Percentiles rank a stretch among this genome's conserved stretches.
Conservation (phyloP, 2,329 filamentous ascomycete genomes). For the Mycocentrospora acerina region DNA sequence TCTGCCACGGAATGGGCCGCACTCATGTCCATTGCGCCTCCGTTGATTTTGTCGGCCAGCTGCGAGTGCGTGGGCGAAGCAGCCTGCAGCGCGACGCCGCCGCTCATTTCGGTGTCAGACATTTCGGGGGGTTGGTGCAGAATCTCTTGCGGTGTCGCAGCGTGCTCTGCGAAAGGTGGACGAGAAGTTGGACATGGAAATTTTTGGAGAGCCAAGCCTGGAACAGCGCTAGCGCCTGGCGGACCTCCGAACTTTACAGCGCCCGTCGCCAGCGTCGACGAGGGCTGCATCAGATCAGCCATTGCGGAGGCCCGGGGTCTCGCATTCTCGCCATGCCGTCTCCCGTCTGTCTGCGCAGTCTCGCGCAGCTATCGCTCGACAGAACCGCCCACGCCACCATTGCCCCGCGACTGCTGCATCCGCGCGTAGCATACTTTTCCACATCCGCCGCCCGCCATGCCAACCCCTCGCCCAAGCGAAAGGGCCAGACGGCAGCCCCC, state of each 20-base stretch:
- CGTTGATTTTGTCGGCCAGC: slow-evolving; percentile 32
- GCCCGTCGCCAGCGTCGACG: slow-evolving; percentile 13
- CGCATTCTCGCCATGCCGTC: slow-evolving; percentile 31
- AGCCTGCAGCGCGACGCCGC: slow-evolving; percentile 22
- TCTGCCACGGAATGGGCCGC: slow-evolving; percentile 35
- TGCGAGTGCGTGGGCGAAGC: slow-evolving; percentile 26
- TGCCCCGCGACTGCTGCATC: slow-evolving; percentile 26
- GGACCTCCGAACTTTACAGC: slow-evolving; percentile 30
- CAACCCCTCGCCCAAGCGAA: slow-evolving; percentile 28
- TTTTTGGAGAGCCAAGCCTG: slow-evolving; percentile 16
- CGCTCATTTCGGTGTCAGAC: slow-evolving; percentile 36
- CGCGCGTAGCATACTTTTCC: slow-evolving; percentile 37
- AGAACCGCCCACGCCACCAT: slow-evolving; percentile 20
- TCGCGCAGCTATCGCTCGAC: slow-evolving; percentile 36
- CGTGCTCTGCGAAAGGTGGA: too few relatives aligned
- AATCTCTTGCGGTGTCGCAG: slow-evolving; percentile 4
- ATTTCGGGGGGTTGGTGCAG: slow-evolving; percentile 10
- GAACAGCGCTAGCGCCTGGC: slow-evolving; percentile 17
- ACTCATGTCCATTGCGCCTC: slow-evolving; percentile 38
- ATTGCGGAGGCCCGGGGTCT: slow-evolving; percentile 31
- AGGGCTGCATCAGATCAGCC: slow-evolving; percentile 21
- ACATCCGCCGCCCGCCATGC: slow-evolving; percentile 35
- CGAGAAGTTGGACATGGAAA: slow-evolving; percentile 8
- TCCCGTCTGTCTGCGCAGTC: slow-evolving; percentile 33
- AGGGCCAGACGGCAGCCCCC: slow-evolving; percentile 26